These are phyloP conservation scores for Coemansia guatemalensis DNA, from an alignment of 192 early-diverging fungal genomes.

Conservation along the genomic window DNA sequence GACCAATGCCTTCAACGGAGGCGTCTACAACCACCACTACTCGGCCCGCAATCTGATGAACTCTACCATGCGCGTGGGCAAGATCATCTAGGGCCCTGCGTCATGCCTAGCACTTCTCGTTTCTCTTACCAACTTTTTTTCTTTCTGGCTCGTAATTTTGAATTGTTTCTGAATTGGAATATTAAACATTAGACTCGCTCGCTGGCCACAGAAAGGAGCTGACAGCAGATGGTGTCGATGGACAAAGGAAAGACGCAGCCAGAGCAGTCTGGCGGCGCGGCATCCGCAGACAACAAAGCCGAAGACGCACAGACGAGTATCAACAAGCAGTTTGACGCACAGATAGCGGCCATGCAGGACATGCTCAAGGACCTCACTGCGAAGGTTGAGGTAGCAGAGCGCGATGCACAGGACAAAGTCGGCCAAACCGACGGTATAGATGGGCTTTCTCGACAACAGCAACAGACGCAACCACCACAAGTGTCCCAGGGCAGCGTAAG, in stretches of 20 bases:
- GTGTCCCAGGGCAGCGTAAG: background rate
- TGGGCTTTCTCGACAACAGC: background rate
- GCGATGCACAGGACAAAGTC: background rate
- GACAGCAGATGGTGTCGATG: background rate
- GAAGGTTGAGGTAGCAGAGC: conserved; percentile 22
- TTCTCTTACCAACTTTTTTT: conserved; percentile 5
- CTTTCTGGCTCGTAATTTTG: background rate
- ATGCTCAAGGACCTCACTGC: conserved; percentile 24
- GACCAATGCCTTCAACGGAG: conserved; percentile 84
- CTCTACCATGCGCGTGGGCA: conserved; percentile 67
- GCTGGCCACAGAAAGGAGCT: background rate
- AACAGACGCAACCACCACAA: background rate
- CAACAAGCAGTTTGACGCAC: conserved; percentile 9
- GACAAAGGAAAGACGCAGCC: background rate
- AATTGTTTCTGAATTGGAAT: background rate
- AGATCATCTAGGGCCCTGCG: conserved; percentile 29
- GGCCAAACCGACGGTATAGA: background rate
- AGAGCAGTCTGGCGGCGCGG: background rate
- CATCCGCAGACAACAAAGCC: background rate
- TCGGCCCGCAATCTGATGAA: conserved; percentile 79
- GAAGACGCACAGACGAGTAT: background rate
- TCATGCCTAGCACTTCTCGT: background rate
- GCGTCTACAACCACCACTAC: conserved; percentile 85
- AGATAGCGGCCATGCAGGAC: conserved; percentile 11
- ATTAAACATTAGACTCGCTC: background rate